Percentiles rank a stretch among this genome's conserved stretches.
Evolutionary conservation across 2,329 filamentous ascomycete genomes (phyloP).

Genomic region (Claviceps pusilla): DNA sequence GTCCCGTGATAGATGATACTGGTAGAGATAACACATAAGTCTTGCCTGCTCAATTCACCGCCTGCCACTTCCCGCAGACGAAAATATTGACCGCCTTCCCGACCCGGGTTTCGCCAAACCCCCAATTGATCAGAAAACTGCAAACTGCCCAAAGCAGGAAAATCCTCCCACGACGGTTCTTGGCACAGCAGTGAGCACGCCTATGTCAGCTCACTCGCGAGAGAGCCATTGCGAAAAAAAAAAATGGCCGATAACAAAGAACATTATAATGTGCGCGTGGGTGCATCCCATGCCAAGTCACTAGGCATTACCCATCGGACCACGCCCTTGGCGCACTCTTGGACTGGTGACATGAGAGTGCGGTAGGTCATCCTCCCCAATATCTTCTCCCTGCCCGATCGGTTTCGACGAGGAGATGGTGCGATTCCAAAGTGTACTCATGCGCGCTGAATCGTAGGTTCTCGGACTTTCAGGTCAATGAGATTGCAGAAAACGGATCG

Average conservation of each 20-base stretch:
- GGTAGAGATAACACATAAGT: too few relatives aligned
- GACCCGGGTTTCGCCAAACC: not conserved
- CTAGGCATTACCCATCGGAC: constrained; percentile 26
- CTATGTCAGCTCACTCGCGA: not conserved
- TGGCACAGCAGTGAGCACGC: too few relatives aligned
- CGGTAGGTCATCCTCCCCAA: constrained; percentile 13
- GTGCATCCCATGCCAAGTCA: constrained; percentile 19
- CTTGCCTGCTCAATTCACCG: not conserved
- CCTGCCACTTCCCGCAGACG: not conserved
- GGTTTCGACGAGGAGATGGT: not conserved
- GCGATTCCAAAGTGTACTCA: too few relatives aligned
- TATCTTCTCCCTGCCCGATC: too few relatives aligned
- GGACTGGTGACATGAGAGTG: constrained; percentile 26
- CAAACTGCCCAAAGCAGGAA: too few relatives aligned
- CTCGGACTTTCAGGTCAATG: constrained; percentile 85
- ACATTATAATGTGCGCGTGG: constrained; percentile 16
- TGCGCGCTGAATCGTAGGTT: constrained; percentile 37
- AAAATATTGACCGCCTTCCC: not conserved
- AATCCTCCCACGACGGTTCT: not conserved
- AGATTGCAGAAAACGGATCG: constrained; percentile 61
- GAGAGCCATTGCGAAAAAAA: not conserved
- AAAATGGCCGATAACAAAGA: constrained; percentile 19
- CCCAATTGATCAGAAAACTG: not conserved
- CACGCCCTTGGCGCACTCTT: constrained; percentile 21
- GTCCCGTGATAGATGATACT: not conserved